Evolutionary conservation across 768 basidiomycete species (phyloP), one percentile per base, ranked within the genome.

Genomic region (Dacryopinax primogenitus): DNA sequence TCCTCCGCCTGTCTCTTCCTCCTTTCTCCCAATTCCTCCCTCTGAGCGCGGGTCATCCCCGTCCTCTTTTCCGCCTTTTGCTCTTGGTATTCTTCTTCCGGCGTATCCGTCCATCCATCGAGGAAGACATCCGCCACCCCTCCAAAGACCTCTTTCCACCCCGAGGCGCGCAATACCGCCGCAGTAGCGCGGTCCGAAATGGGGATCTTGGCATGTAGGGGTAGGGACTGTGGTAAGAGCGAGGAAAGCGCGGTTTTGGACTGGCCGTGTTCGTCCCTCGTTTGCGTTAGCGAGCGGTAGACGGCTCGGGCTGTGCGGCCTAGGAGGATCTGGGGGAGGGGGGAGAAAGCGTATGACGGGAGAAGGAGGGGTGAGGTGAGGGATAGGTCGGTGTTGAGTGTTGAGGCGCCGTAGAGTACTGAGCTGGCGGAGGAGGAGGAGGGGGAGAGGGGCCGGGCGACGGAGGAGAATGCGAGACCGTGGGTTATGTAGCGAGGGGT

Each of bases 191-290:
- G 26, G 30, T 58, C 51, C 51, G 51, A 58, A 11, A 58, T 30
- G 51, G 51, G 51, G 51, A 58, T 58, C 51, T 58, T 58, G 4
- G 51, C 51, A 30, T 58, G 51, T 6, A 58, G 26, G 4, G 51
- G 51, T 6, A 58, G 51, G 4, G 4, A 9, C 26, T 58, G 26
- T 11, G 11, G 13, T 11, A 30, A 15, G 3, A 58, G 30, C 4
- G 51, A 23, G 30, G 51, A 13, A 21, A 58, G 51, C 3, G 3
- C 4, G 4, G 3, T 15, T 13, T 11, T 58, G 41, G 41, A 44
- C 36, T 9, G 36, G 45, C 45, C 23, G 26, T 13, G 3, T 13
- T 58, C 51, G 11, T 28, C 51, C 13, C n/a, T n/a, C n/a, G 51
- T 58, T 30, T 58, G 51, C 3, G 51, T 58, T 23, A 58, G 51